phyloP scores from a whole-genome alignment of 1,284 basidiomycete genomes.

The Cryptococcus depauperatus region DNA sequence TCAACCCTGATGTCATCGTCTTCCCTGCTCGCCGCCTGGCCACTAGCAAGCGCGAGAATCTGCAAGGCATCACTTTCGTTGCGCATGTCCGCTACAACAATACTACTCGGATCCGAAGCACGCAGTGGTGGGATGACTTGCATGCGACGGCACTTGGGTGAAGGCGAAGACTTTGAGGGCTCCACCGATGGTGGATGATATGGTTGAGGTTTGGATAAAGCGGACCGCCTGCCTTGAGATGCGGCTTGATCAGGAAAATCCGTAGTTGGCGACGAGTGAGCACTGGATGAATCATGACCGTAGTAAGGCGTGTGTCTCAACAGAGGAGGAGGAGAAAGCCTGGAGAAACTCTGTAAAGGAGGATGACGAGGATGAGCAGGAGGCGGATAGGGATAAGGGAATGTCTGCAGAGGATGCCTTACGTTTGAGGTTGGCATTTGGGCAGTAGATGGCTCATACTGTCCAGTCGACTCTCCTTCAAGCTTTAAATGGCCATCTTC shows the following conservation, averaged over 20 bases:
- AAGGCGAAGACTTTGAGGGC: constrained; percentile 9
- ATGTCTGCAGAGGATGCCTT: constrained; percentile 5
- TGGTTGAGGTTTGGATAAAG: background rate
- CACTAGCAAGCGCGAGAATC: constrained; percentile 42
- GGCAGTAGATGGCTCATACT: constrained; percentile 2
- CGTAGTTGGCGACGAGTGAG: constrained; percentile 12
- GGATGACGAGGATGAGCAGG: background rate
- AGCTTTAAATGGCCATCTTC: constrained; percentile 11
- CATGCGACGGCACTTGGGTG: constrained; percentile 26
- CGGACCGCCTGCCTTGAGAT: constrained; percentile 1
- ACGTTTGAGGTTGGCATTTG: background rate
- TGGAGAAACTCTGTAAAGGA: constrained; percentile 13
- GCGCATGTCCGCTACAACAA: constrained; percentile 44
- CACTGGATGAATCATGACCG: constrained; percentile 3
- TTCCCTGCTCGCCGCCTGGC: constrained; percentile 12
- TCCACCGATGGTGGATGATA: background rate
- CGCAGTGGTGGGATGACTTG: constrained; percentile 32
- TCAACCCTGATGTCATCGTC: constrained; percentile 6
- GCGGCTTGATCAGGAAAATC: constrained; percentile 1
- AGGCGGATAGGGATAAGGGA: constrained; percentile 12
- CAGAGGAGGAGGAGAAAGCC: constrained; percentile 3
- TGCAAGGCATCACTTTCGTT: constrained; percentile 45
- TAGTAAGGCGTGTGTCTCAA: constrained; percentile 1
- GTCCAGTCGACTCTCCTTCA: background rate
- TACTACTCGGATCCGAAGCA: constrained; percentile 35